Evolutionary conservation across 306 rosid species (phyloP).

Genomic region (Begonia peltatifolia): DNA sequence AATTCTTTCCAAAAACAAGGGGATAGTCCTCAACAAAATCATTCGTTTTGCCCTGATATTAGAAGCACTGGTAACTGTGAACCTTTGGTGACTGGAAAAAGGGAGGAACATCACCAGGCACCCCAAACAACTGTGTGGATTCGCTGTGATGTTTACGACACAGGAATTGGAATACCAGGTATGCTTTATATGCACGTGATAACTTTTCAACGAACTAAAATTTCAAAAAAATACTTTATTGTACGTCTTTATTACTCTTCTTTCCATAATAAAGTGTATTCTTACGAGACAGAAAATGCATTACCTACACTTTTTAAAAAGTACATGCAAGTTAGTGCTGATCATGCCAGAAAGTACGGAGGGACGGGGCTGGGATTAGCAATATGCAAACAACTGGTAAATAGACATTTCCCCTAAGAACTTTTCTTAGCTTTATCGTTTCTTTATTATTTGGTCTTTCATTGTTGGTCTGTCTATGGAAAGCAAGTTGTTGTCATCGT

Average conservation of each 20-base stretch:
- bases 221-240: background rate
- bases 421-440: no score
- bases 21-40: conserved; percentile 26
- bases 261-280: conserved; percentile 2
- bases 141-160: conserved; percentile 80
- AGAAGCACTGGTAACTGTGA: conserved; percentile 37
- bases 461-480: no score
- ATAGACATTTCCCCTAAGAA: background rate
- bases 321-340: conserved; percentile 99
- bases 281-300: conserved; percentile 52
- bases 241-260: background rate
- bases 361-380: conserved; percentile 95
- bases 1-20: conserved; percentile 14
- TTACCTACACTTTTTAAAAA: conserved; percentile 66
- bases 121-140: conserved; percentile 73
- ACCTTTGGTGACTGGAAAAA: conserved; percentile 29
- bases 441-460: no score
- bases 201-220: no score
- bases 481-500: no score
- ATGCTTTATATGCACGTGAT: conserved; percentile 5
- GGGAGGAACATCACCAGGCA: conserved; percentile 31
- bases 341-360: conserved; percentile 92
- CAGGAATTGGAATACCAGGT: conserved; percentile 99
- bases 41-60: conserved; percentile 24
- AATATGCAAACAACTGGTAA: conserved; percentile 96